Base-by-base conservation (phyloP, 306 rosid genomes). In the Medicago ruthenica region DNA sequence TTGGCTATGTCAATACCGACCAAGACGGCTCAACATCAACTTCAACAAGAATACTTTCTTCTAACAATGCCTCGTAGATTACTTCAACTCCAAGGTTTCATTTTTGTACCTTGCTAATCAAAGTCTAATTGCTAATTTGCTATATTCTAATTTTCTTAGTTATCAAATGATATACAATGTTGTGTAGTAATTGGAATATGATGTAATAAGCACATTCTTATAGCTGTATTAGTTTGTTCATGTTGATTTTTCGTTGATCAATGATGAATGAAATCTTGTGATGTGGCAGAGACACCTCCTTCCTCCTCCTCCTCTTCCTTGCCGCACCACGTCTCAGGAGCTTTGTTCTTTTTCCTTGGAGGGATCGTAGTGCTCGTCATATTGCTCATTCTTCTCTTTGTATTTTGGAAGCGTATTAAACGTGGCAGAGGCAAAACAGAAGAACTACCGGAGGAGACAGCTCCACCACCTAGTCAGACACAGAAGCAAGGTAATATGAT, bases 301-400 rank as follows among this genome's bases (percentile, higher is more conserved):
- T 48, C 80, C 24, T 17, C 10, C 9, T 42, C 87, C 51, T 58
- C 88, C 8, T 20, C 82, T 8, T 66, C 71, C 15, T 2, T 65
- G 11, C 16, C 80, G 15, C 70, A 2, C 39, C 14, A 9, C 11
- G 3, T 1, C 5, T 63, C 86, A 12, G 82, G 76, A 59, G 74
- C 71, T 24, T 21, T 88, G 54, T 87, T 76, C 86, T 86, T 93
- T 77, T 83, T 89, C 80, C 92, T 91, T 58, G 98, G 98, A 63
- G 93, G 83, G 58, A 15, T 85, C 70, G 70, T 70, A 44, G 67
- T 83, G 79, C 78, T 93, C 53, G 69, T 80, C 51, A 62, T 91
- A 73, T 61, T 93, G 82, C 62, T 89, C 15, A 54, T 85, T 79
- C 66, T 89, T 71, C 11, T 85, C 36, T 81, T 79, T 27, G 18